phyloP scores from a whole-genome alignment of 257 asterid genomes.

The Linaria vulgaris region DNA sequence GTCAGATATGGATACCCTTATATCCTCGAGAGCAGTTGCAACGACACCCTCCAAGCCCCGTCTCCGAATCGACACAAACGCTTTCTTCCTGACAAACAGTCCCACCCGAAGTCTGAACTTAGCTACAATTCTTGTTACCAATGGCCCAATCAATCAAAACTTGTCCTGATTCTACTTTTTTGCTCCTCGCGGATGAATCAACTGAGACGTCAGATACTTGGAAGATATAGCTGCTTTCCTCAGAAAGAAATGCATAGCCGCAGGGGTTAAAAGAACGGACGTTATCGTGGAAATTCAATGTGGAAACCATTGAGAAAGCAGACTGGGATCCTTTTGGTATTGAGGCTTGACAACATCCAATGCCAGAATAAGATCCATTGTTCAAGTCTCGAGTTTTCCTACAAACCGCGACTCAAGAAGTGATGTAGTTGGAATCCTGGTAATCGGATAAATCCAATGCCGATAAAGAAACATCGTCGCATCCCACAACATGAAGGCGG shows the following conservation, averaged over 20 bases:
- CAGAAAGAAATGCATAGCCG: slow-evolving; percentile 35
- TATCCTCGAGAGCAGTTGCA: slow-evolving; percentile 34
- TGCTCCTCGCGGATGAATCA: background rate
- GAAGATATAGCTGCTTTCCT: slow-evolving; percentile 3
- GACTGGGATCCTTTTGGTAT: slow-evolving; percentile 22
- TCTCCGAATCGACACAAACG: slow-evolving; percentile 29
- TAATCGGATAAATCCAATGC: background rate
- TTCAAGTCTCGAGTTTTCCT: background rate
- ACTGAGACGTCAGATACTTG: background rate
- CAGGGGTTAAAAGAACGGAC: slow-evolving; percentile 19
- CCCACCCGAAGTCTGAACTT: background rate
- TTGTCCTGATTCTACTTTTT: slow-evolving; percentile 26
- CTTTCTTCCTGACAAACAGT: slow-evolving; percentile 22
- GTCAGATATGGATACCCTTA: slow-evolving; percentile 34
- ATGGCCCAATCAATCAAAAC: slow-evolving; percentile 38
- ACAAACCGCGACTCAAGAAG: slow-evolving; percentile 18
- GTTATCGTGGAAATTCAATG: background rate
- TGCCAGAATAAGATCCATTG: slow-evolving; percentile 21
- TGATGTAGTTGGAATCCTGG: slow-evolving; percentile 6
- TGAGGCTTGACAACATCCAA: slow-evolving; percentile 37
- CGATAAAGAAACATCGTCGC: slow-evolving; percentile 24
- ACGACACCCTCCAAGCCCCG: slow-evolving; percentile 32
- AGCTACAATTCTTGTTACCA: slow-evolving; percentile 22
- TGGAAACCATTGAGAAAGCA: rapidly evolving
- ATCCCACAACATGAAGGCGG: slow-evolving; percentile 25